Conservation (phyloP, 306 rosid species). For the Malus sieversii region DNA sequence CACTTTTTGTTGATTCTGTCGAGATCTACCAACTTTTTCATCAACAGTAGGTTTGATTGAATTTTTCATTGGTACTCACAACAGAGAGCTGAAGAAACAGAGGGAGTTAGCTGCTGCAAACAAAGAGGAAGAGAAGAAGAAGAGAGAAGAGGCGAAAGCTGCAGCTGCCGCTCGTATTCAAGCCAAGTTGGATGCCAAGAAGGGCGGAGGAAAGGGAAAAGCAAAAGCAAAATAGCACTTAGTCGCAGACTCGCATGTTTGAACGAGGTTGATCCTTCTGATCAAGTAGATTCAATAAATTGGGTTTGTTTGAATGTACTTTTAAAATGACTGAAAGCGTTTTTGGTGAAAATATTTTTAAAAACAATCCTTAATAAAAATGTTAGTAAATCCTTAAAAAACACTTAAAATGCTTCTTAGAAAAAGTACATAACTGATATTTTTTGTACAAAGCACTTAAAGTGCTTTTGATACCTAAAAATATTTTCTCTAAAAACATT, state of each 20-base stretch:
- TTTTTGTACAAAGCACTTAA: no score
- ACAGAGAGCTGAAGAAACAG: slow-evolving; percentile 89
- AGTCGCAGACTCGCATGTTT: not conserved
- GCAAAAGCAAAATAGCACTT: slow-evolving; percentile 57
- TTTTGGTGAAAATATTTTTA: no score
- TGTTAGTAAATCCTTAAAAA: no score
- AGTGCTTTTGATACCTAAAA: no score
- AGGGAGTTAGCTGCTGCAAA: slow-evolving; percentile 79
- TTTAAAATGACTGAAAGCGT: no score
- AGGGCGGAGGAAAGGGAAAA: slow-evolving; percentile 89
- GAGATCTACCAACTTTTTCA: not conserved
- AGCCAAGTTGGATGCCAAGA: slow-evolving; percentile 84
- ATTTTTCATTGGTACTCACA: slow-evolving; percentile 1
- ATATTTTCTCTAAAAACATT: no score
- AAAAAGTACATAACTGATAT: no score
- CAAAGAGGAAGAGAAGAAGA: slow-evolving; percentile 85
- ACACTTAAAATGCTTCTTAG: no score
- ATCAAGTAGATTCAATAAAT: not conserved
- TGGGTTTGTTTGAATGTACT: no score
- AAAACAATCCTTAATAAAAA: no score
- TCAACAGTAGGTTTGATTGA: slow-evolving; percentile 4
- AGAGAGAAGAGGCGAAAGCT: slow-evolving; percentile 88
- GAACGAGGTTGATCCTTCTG: slow-evolving; percentile 3
- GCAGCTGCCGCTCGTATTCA: slow-evolving; percentile 89
- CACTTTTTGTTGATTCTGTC: not conserved